phyloP scores from a whole-genome alignment of 257 asterid genomes.

The Coffea canephora region DNA sequence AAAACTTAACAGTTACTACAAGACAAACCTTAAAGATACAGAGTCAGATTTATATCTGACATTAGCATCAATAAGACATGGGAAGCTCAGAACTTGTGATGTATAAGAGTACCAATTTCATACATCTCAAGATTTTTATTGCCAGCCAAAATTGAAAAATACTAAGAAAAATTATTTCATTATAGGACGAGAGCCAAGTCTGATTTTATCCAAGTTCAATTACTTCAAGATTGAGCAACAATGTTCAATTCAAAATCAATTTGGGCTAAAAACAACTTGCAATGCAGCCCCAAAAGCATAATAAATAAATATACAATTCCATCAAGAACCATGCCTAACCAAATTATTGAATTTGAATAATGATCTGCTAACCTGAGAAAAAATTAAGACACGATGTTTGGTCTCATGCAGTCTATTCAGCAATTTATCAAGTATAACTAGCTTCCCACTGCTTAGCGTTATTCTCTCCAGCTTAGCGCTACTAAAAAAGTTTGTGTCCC shows the following conservation, averaged over 20 bases:
- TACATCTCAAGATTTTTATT: not conserved
- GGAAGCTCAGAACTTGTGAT: not conserved
- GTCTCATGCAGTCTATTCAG: conserved; percentile 84
- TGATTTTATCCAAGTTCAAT: not conserved
- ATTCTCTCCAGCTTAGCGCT: conserved; percentile 86
- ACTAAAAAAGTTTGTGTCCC: conserved; percentile 75
- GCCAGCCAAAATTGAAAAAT: not conserved
- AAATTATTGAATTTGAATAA: not conserved
- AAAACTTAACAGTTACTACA: not conserved
- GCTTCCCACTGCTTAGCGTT: conserved; percentile 95
- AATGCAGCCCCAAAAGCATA: not conserved
- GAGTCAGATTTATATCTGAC: not conserved
- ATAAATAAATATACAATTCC: not conserved
- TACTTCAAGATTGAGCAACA: not conserved
- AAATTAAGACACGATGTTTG: conserved; percentile 90
- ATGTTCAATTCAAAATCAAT: not conserved
- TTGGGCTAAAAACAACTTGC: not conserved
- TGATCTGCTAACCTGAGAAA: conserved; percentile 79
- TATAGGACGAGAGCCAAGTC: not conserved
- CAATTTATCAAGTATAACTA: conserved; percentile 89
- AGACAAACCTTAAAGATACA: not conserved
- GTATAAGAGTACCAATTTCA: not conserved
- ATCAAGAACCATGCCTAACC: not conserved
- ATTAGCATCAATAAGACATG: not conserved
- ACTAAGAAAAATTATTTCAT: not conserved